phyloP scores from a whole-genome alignment of 2,329 filamentous ascomycete genomes.

The Cytospora leucostoma region DNA sequence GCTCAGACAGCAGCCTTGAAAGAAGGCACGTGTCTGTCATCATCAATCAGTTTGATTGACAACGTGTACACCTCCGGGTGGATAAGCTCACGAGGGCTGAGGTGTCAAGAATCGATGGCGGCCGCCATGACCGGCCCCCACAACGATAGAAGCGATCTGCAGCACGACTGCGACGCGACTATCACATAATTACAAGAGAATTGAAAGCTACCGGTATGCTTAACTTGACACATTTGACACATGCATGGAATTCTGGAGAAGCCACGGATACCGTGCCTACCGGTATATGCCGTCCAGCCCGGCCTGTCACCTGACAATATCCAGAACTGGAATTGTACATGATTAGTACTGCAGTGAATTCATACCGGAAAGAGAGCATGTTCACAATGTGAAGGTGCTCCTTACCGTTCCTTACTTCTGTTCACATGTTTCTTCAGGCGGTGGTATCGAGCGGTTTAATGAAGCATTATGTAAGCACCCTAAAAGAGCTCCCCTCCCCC shows the following conservation, averaged over 20 bases:
- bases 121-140: neutral
- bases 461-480: neutral
- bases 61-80: neutral
- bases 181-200: slow-evolving; percentile 1
- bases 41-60: neutral
- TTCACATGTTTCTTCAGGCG: no score
- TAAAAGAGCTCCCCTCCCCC: neutral
- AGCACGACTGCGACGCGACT: slow-evolving; percentile 10
- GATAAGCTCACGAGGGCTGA: neutral
- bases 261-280: neutral
- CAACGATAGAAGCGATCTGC: slow-evolving; percentile 10
- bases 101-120: neutral
- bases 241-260: neutral
- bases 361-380: no score
- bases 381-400: no score
- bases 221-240: neutral
- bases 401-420: no score
- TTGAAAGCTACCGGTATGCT: neutral
- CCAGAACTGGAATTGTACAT: no score
- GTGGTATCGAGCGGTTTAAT: no score
- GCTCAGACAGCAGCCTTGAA: neutral
- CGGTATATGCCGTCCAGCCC: no score
- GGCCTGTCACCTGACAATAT: no score
- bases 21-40: neutral
- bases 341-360: no score